phyloP scores from a whole-genome alignment of 2,329 filamentous ascomycete species.

The Sphaerulina musiva region DNA sequence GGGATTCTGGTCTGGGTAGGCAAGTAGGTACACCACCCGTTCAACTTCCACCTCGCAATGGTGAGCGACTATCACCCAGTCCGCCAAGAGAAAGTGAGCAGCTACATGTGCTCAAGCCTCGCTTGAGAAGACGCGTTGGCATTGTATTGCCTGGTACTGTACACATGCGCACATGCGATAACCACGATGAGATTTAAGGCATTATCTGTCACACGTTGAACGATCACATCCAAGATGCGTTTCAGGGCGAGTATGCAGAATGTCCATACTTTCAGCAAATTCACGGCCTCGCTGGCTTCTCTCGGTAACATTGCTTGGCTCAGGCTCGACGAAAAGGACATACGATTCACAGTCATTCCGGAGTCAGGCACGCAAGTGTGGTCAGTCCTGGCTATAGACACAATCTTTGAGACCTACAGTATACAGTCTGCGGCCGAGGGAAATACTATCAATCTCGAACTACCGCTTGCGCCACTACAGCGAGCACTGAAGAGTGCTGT shows the following conservation, averaged over 20 bases:
- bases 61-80: too few relatives aligned
- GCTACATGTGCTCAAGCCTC: too few relatives aligned
- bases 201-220: not conserved
- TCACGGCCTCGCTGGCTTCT: slow-evolving; percentile 57
- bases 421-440: slow-evolving; percentile 74
- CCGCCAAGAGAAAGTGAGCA: too few relatives aligned
- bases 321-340: slow-evolving; percentile 75
- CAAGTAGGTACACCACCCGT: too few relatives aligned
- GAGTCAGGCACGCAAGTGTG: slow-evolving; percentile 94
- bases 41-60: too few relatives aligned
- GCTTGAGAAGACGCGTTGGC: too few relatives aligned
- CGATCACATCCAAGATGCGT: slow-evolving; percentile 37
- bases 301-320: slow-evolving; percentile 84
- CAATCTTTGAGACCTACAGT: slow-evolving; percentile 79
- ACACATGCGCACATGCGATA: not conserved
- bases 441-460: slow-evolving; percentile 94
- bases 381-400: slow-evolving; percentile 51
- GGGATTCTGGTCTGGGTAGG: too few relatives aligned
- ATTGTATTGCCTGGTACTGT: too few relatives aligned
- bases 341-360: slow-evolving; percentile 92
- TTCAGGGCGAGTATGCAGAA: slow-evolving; percentile 32
- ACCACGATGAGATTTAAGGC: not conserved
- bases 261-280: slow-evolving; percentile 41
- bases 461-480: slow-evolving; percentile 80
- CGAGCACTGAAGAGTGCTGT: slow-evolving; percentile 86